Evolutionary conservation across 2,329 filamentous ascomycete genomes (phyloP).

Genomic region (Orbilia blumenaviensis): DNA sequence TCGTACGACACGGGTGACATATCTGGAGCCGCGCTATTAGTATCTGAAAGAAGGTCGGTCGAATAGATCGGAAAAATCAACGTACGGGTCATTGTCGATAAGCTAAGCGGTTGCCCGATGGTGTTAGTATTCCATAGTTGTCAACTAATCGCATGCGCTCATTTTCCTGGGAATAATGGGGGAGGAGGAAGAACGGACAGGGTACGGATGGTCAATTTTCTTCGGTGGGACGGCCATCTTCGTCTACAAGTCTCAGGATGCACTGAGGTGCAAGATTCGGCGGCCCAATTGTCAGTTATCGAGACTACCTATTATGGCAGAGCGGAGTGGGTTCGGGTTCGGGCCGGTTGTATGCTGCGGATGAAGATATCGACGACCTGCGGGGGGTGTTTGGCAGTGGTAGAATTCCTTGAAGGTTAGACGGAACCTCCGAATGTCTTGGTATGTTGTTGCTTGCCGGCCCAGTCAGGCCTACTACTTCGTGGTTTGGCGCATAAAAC

Average conservation of each 20-base stretch:
- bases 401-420: conserved; percentile 3
- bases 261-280: neutral
- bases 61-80: conserved; percentile 54
- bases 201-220: conserved; percentile 82
- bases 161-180: neutral
- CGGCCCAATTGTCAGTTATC: neutral
- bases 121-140: conserved; percentile 55
- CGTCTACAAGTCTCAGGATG: conserved; percentile 22
- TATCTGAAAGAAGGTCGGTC: neutral
- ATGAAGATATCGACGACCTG: neutral
- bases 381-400: neutral
- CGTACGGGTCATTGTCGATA: conserved; percentile 98
- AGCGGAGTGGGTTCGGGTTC: neutral
- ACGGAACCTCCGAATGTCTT: conserved; percentile 7
- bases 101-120: conserved; percentile 72
- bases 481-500: neutral
- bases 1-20: conserved; percentile 86
- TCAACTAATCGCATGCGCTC: conserved; percentile 49
- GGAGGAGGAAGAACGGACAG: conserved; percentile 70
- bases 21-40: conserved; percentile 66
- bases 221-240: conserved; percentile 72
- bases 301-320: too few relatives aligned
- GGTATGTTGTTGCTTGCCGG: too few relatives aligned
- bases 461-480: too few relatives aligned
- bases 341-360: neutral